These are phyloP conservation scores for Ophidiomyces ophidiicola DNA, from an alignment of 2,329 filamentous ascomycete genomes.

Conservation along the genomic window DNA sequence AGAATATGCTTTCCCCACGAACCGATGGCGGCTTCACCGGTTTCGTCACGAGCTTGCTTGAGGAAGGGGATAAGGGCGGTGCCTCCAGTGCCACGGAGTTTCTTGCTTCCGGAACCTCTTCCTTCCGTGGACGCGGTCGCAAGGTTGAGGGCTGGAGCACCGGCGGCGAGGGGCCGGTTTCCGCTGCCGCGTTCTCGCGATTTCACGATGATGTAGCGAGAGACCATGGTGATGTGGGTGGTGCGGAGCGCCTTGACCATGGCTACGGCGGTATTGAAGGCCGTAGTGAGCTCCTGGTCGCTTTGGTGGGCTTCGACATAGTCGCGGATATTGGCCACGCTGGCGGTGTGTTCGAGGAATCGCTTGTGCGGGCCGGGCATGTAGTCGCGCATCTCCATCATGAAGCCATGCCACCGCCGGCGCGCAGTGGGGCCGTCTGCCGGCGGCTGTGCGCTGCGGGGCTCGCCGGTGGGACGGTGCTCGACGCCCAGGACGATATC, in stretches of 20 bases:
- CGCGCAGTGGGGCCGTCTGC: slow-evolving; percentile 21
- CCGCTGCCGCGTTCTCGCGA: slow-evolving; percentile 60
- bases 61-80: slow-evolving; percentile 90
- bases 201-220: slow-evolving; percentile 86
- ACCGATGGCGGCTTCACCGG: slow-evolving; percentile 75
- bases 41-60: slow-evolving; percentile 94
- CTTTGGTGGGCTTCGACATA: slow-evolving; percentile 56
- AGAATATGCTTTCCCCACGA: slow-evolving; percentile 49
- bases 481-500: slow-evolving; percentile 82
- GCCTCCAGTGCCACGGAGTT: slow-evolving; percentile 79
- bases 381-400: slow-evolving; percentile 91
- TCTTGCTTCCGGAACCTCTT: slow-evolving; percentile 39
- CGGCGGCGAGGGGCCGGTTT: slow-evolving; percentile 31
- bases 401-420: slow-evolving; percentile 67
- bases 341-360: slow-evolving; percentile 69
- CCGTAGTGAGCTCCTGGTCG: slow-evolving; percentile 57
- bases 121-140: slow-evolving; percentile 18
- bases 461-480: slow-evolving; percentile 77
- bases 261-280: slow-evolving; percentile 81
- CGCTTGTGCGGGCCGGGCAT: slow-evolving; percentile 90
- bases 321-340: slow-evolving; percentile 73
- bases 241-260: slow-evolving; percentile 70
- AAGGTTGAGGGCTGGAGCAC: slow-evolving; percentile 35
- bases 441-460: slow-evolving; percentile 14
- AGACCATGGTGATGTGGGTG: slow-evolving; percentile 92